Conservation (phyloP, 2,329 filamentous ascomycete genomes). For the Gremmenia infestans region DNA sequence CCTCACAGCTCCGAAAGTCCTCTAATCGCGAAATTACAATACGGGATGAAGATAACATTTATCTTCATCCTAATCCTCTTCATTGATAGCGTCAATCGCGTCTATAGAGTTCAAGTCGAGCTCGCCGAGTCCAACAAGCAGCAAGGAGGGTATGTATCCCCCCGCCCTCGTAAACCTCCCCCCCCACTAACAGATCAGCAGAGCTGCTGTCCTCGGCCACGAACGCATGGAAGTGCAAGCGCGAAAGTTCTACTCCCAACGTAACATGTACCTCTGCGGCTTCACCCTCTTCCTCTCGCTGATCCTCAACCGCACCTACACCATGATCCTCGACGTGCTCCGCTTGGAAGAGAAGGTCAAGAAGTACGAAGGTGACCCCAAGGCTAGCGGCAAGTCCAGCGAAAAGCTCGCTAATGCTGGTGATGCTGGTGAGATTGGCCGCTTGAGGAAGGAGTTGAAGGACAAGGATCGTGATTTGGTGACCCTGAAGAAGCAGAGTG, state of each 20-base stretch:
- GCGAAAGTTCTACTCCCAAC: slow-evolving; percentile 99
- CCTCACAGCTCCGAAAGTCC: slow-evolving; percentile 32
- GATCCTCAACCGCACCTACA: slow-evolving; percentile 98
- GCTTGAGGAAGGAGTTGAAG: slow-evolving; percentile 59
- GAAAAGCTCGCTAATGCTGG: slow-evolving; percentile 69
- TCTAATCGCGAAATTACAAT: slow-evolving; percentile 84
- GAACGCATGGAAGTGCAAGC: slow-evolving; percentile 98
- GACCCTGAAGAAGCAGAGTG: slow-evolving; percentile 87
- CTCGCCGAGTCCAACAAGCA: slow-evolving; percentile 67
- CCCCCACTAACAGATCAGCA: slow-evolving; percentile 29
- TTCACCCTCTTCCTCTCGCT: slow-evolving; percentile 98
- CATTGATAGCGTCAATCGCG: slow-evolving; percentile 90
- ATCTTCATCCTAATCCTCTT: slow-evolving; percentile 99
- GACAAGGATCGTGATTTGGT: slow-evolving; percentile 79
- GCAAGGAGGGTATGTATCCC: slow-evolving; percentile 28
- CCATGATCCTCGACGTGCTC: slow-evolving; percentile 52
- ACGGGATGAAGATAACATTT: slow-evolving; percentile 98
- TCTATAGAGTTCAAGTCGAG: slow-evolving; percentile 94
- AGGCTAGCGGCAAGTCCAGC: slow-evolving; percentile 58
- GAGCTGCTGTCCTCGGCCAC: slow-evolving; percentile 72
- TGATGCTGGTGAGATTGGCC: slow-evolving; percentile 68
- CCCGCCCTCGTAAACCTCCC: not conserved
- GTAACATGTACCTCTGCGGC: slow-evolving; percentile 99
- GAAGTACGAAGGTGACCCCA: slow-evolving; percentile 65
- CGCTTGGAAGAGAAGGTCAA: slow-evolving; percentile 90